Conservation (phyloP, 495 filamentous ascomycete species). For the Xylaria acuta region DNA sequence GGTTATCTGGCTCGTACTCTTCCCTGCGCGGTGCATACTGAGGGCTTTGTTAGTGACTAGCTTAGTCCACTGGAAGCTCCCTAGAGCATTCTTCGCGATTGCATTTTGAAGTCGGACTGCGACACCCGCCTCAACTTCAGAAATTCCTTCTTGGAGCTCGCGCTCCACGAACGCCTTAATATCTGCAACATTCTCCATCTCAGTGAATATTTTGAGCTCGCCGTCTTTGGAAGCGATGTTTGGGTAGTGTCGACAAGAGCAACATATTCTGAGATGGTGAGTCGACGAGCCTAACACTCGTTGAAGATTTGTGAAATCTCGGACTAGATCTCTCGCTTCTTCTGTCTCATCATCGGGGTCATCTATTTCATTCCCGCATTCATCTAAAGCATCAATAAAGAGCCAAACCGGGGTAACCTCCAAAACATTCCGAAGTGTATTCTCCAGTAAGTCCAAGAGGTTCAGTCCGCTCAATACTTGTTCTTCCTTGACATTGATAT, state of each 20-base stretch:
- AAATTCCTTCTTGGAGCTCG: neutral
- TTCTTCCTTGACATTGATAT: neutral
- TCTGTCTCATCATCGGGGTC: neutral
- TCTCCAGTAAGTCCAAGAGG: neutral
- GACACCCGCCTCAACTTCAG: neutral
- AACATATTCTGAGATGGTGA: neutral
- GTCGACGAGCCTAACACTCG: neutral
- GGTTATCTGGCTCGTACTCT: conserved; percentile 4
- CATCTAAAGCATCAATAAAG: neutral
- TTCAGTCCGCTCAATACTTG: neutral
- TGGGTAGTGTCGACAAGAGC: neutral
- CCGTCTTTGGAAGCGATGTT: neutral
- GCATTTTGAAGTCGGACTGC: neutral
- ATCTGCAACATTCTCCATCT: neutral
- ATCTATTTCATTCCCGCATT: neutral
- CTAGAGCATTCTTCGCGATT: neutral
- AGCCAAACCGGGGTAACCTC: neutral
- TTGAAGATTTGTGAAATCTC: neutral
- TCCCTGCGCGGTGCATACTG: neutral
- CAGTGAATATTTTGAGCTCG: neutral
- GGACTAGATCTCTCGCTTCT: neutral
- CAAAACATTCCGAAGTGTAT: neutral
- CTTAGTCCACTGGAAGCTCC: conserved; percentile 12
- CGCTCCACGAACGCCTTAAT: neutral
- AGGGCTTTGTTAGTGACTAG: conserved; percentile 1